These are phyloP conservation scores for Morella rubra DNA, from an alignment of 306 rosid genomes.

Conservation along the genomic window DNA sequence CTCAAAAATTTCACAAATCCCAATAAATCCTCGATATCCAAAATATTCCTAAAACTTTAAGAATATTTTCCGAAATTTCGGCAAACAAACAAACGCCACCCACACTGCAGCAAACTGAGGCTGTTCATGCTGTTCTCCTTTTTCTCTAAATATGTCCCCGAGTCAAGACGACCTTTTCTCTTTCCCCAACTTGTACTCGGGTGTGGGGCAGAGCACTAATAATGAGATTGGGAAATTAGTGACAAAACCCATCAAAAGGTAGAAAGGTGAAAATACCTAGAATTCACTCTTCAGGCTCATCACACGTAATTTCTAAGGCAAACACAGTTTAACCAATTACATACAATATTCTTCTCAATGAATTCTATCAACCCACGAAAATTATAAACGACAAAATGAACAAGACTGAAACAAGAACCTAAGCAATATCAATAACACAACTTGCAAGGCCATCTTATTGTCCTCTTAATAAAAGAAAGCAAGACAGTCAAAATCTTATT, in stretches of 20 bases:
- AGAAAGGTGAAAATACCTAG: background rate
- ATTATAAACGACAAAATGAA: background rate
- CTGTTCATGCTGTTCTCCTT: too few relatives aligned
- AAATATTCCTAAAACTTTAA: too few relatives aligned
- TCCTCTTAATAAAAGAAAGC: constrained; percentile 18
- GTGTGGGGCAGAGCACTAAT: background rate
- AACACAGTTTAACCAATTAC: background rate
- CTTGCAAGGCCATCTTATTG: constrained; percentile 22
- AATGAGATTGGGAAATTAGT: background rate
- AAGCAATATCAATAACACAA: constrained; percentile 17
- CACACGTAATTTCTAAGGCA: background rate
- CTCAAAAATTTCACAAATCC: too few relatives aligned
- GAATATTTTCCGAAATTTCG: too few relatives aligned
- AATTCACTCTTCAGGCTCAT: background rate
- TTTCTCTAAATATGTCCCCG: background rate
- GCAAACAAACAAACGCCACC: too few relatives aligned
- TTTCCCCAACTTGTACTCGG: background rate
- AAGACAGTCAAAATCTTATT: constrained; percentile 48
- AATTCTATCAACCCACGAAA: background rate
- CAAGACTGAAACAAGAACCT: background rate
- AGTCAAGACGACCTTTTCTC: too few relatives aligned
- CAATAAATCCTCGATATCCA: too few relatives aligned
- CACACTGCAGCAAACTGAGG: too few relatives aligned
- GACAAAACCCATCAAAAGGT: background rate
- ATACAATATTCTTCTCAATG: background rate